phyloP scores from a whole-genome alignment of 2,329 filamentous ascomycete genomes.

The Ilyonectria mors-panacis region DNA sequence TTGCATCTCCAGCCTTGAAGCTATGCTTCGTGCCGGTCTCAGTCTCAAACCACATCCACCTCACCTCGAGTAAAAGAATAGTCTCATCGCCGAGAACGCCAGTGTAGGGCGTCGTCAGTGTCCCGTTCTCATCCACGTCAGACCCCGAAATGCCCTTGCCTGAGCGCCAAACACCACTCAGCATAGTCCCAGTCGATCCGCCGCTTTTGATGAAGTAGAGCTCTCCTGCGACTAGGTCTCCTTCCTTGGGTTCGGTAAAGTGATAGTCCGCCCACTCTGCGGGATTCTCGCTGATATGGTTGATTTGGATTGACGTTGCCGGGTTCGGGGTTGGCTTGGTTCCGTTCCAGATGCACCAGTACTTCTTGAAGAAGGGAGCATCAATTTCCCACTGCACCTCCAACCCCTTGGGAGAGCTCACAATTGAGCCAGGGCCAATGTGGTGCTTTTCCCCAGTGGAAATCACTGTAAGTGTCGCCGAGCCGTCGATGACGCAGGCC shows the following conservation, averaged over 20 bases:
- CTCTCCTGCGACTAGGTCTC: not conserved
- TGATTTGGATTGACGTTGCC: not conserved
- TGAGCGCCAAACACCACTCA: slow-evolving; percentile 22
- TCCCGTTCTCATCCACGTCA: slow-evolving; percentile 6
- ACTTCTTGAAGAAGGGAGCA: slow-evolving; percentile 21
- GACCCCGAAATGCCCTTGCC: slow-evolving; percentile 19
- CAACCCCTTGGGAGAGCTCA: slow-evolving; percentile 17
- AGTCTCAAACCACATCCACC: slow-evolving; percentile 16
- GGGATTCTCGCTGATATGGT: not conserved
- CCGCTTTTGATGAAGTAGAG: not conserved
- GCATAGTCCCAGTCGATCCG: slow-evolving; percentile 10
- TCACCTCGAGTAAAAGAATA: not conserved
- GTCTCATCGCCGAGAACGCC: not conserved
- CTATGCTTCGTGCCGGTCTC: slow-evolving; percentile 15
- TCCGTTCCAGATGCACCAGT: slow-evolving; percentile 28
- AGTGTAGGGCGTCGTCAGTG: not conserved
- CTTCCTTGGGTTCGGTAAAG: not conserved
- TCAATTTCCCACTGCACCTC: slow-evolving; percentile 24
- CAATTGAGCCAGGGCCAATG: slow-evolving; percentile 8
- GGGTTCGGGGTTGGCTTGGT: slow-evolving; percentile 10
- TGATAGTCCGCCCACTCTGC: not conserved
- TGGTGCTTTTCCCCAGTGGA: slow-evolving; percentile 17
- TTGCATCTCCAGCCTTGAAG: slow-evolving; percentile 22
- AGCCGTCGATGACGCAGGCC: slow-evolving; percentile 16
- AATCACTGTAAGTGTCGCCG: slow-evolving; percentile 17